Base-by-base conservation (phyloP, 129 eudicot species). In the Cynara cardunculus region DNA sequence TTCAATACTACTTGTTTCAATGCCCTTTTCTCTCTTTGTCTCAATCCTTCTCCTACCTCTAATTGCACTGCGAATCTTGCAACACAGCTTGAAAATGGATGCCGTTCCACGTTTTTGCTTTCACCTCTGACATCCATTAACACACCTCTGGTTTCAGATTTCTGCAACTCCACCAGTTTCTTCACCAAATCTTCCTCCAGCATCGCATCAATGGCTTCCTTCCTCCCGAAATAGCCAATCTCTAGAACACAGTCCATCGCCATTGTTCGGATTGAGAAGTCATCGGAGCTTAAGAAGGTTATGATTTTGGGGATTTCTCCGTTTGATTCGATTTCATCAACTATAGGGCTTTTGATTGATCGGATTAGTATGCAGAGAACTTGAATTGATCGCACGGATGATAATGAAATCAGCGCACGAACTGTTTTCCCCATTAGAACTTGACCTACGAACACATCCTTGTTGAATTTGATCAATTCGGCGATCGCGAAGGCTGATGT, bases 11-110 rank as follows among this genome's bases (percentile, higher is more conserved):
- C 79, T 28, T 86, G 94, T 84, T 94, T 94, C 27, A 92, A 86
- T 12, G 78, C 94, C 72, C 97, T 87, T 44, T 86, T 94, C 78
- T 94, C 98, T 25, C 98, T 85, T 66, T 85, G 91, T 70, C 98
- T 86, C 80, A 94, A 65, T 24, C 98, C 98, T 81, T 94, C 97
- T 1, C 98, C 98, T 0, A 94, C 94, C 87, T 94, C 97, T 76
- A 94, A 18, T 75, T 88, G 96, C 77, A 94, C 94, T 22, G 96
- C 94, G 34, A 94, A 92, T 53, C 97, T 82, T 7, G 92, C 94
- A 3, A 92, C 97, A 66, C 97, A 92, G 77, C 92, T 85, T 1
- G 86, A 90, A 85, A 91, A 91, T 44, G 92, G 92, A 25, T 84
- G 85, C 13, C 70, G 53, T 84, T 81, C 82, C 56, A 71, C 62